Conservation (phyloP, 225 moss, liverwort and hornwort genomes). For the Polytrichum commune region DNA sequence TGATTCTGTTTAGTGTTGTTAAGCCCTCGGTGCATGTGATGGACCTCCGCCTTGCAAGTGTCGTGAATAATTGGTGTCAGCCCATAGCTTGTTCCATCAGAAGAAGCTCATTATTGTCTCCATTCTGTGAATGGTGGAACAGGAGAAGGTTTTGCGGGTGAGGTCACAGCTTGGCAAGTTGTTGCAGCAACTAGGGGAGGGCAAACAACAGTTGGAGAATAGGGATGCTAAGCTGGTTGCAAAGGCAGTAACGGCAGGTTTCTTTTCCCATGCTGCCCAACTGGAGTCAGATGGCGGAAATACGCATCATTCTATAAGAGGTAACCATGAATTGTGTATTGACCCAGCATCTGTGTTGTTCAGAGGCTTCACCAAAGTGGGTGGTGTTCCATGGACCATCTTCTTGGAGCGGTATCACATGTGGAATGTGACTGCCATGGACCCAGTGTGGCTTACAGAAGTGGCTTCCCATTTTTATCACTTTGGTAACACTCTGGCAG, state of each 20-base stretch:
- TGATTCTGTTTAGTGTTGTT: too few species aligned
- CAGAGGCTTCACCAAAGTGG: conserved; percentile 87
- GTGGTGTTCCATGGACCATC: conserved; percentile 84
- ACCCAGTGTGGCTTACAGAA: conserved; percentile 76
- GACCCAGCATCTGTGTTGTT: conserved; percentile 94
- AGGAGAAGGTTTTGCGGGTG: conserved; percentile 76
- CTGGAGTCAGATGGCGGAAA: conserved; percentile 81
- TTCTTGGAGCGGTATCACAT: conserved; percentile 86
- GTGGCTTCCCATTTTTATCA: conserved; percentile 71
- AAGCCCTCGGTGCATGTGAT: too few species aligned
- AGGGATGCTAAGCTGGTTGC: conserved; percentile 62
- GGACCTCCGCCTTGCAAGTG: too few species aligned
- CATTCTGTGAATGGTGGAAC: conserved; percentile 10
- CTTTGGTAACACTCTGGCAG: conserved; percentile 5
- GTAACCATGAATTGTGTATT: conserved; percentile 74
- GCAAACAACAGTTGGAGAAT: conserved; percentile 46
- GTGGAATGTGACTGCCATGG: conserved; percentile 76
- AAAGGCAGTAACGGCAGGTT: conserved; percentile 75
- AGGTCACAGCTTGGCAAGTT: conserved; percentile 67
- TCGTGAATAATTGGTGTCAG: too few species aligned
- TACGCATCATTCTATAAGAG: conserved; percentile 58
- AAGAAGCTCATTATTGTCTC: not conserved
- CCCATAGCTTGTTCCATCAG: too few species aligned
- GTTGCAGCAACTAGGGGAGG: conserved; percentile 60
- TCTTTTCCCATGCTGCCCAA: conserved; percentile 77